phyloP scores from a whole-genome alignment of 2,329 filamentous ascomycete species.

The Nectriaceae sp. region DNA sequence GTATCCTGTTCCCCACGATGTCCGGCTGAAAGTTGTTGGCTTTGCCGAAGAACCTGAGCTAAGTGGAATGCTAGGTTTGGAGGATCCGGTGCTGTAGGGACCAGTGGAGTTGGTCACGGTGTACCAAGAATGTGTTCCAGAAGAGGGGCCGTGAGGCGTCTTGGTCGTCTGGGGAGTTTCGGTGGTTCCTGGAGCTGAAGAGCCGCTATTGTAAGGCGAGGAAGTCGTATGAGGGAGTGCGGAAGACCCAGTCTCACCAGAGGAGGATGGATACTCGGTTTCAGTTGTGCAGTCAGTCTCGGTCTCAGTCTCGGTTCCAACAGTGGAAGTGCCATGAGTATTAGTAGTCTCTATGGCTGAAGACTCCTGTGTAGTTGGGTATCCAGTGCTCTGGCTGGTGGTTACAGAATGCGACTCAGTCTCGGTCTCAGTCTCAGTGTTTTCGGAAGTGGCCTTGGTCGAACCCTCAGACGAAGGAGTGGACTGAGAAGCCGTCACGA shows the following conservation, averaged over 20 bases:
- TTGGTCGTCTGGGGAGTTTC: not conserved
- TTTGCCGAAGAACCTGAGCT: conserved; percentile 1
- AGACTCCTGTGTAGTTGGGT: not conserved
- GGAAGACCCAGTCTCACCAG: not conserved
- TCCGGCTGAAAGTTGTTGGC: not conserved
- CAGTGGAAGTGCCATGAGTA: not conserved
- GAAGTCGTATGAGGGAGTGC: not conserved
- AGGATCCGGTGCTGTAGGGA: not conserved
- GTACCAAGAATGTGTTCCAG: not conserved
- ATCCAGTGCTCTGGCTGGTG: not conserved
- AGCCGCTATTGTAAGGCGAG: not conserved
- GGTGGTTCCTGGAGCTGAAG: not conserved
- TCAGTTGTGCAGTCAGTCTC: not conserved
- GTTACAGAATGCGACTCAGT: not conserved
- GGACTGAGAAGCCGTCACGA: too few relatives aligned
- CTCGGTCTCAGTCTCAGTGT: not conserved
- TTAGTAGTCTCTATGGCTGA: not conserved
- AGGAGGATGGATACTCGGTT: not conserved
- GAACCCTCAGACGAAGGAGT: too few relatives aligned
- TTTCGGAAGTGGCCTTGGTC: too few relatives aligned
- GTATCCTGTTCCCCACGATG: conserved; percentile 3
- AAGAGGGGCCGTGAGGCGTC: not conserved
- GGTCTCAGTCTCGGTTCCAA: not conserved
- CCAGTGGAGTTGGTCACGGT: not conserved
- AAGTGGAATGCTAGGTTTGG: not conserved